Evolutionary conservation across 139 green algal species (phyloP).

Genomic region (Bryopsis sp.): DNA sequence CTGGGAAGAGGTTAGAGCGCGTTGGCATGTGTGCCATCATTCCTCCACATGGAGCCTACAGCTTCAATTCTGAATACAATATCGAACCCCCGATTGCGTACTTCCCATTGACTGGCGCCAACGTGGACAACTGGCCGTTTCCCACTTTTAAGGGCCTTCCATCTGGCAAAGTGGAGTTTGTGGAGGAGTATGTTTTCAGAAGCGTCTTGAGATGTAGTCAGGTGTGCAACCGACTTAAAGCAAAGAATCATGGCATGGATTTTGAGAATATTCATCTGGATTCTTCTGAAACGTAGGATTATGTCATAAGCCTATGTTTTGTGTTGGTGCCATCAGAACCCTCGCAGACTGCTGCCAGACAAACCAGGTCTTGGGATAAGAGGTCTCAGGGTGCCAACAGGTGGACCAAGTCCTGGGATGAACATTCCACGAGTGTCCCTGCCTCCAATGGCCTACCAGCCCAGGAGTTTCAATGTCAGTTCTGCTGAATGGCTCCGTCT

Average conservation of each 20-base stretch:
- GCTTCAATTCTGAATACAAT: not conserved
- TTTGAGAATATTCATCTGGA: not conserved
- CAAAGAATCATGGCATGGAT: no score
- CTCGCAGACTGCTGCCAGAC: no score
- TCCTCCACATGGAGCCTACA: conserved; percentile 7
- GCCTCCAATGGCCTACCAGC: no score
- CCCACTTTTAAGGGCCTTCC: not conserved
- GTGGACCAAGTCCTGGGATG: no score
- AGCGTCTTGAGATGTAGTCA: not conserved
- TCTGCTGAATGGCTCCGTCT: no score
- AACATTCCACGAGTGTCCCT: no score
- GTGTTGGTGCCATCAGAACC: no score
- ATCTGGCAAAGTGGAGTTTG: not conserved
- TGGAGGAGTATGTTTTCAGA: conserved; percentile 10
- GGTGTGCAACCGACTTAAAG: no score
- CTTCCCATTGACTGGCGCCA: conserved; percentile 6
- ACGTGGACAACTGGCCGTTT: not conserved
- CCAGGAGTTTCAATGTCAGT: no score
- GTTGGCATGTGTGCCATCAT: conserved; percentile 4
- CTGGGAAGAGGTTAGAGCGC: not conserved
- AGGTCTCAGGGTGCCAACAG: no score
- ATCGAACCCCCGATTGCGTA: conserved; percentile 8
- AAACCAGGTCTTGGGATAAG: no score
- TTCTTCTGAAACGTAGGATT: not conserved
- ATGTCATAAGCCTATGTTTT: no score